Conservation (phyloP, 306 rosid species). For the Casuarina glauca region DNA sequence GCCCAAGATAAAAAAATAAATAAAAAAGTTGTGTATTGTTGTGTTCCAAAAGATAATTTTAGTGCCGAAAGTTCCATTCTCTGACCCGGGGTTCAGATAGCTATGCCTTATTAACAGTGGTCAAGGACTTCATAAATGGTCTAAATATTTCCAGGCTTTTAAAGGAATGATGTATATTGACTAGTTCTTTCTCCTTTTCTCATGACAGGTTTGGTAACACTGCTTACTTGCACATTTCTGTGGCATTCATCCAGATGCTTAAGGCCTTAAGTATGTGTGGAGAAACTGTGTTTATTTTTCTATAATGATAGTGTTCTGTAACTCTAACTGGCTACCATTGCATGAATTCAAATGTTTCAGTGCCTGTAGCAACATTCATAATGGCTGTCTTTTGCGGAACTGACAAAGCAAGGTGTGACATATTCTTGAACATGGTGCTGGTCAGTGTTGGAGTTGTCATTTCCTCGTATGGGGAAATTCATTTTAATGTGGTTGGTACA, state of each 20-base stretch:
- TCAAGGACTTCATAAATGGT: neutral
- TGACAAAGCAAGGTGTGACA: slow-evolving; percentile 90
- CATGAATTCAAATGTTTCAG: slow-evolving; percentile 51
- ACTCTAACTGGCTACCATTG: slow-evolving; percentile 22
- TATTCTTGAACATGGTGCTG: slow-evolving; percentile 90
- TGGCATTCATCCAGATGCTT: slow-evolving; percentile 99
- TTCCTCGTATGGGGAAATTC: slow-evolving; percentile 94
- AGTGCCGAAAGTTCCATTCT: neutral
- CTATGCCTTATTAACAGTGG: neutral
- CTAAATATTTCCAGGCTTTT: neutral
- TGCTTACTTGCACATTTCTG: slow-evolving; percentile 93
- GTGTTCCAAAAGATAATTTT: neutral
- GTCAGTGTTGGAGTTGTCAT: slow-evolving; percentile 96
- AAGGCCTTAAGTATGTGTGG: slow-evolving; percentile 81
- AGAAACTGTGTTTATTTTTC: slow-evolving; percentile 21
- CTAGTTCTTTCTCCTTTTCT: slow-evolving; percentile 6
- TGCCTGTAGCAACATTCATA: slow-evolving; percentile 94
- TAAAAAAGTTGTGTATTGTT: neutral
- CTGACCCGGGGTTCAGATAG: neutral
- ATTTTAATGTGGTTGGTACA: slow-evolving; percentile 89
- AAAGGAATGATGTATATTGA: neutral
- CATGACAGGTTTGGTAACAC: slow-evolving; percentile 93
- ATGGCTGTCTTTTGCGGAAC: slow-evolving; percentile 88
- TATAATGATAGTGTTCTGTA: neutral
- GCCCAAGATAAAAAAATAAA: neutral